These are phyloP conservation scores for Candida jianshihensis DNA, from an alignment of 805 yeast species.

Conservation along the genomic window DNA sequence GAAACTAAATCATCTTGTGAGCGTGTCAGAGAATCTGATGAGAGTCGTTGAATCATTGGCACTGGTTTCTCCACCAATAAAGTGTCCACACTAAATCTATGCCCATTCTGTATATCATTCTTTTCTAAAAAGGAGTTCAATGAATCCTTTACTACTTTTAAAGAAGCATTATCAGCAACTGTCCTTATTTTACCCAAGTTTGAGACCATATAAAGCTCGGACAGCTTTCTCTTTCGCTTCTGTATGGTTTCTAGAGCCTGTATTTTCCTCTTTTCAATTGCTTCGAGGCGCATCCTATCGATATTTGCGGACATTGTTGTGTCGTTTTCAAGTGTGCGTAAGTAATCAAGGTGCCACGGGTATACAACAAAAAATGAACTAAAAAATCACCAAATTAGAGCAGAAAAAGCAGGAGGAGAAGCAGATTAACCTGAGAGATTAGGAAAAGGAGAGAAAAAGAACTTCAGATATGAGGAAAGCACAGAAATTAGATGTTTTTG, in stretches of 20 bases:
- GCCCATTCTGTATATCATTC: conserved; percentile 45
- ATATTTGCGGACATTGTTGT: conserved; percentile 6
- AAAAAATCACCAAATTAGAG: too few species aligned
- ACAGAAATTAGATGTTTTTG: too few species aligned
- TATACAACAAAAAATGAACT: too few species aligned
- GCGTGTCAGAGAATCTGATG: too few species aligned
- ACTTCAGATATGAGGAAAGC: too few species aligned
- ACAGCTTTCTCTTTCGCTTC: conserved; percentile 48
- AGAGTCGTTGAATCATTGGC: not conserved
- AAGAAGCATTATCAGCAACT: conserved; percentile 33
- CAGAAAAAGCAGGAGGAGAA: too few species aligned
- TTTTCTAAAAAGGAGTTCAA: conserved; percentile 40
- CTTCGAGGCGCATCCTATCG: conserved; percentile 33
- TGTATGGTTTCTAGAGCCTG: conserved; percentile 32
- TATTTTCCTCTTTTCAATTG: conserved; percentile 37
- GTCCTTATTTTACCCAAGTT: conserved; percentile 38
- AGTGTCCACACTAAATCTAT: conserved; percentile 27
- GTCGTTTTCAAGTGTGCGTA: too few species aligned
- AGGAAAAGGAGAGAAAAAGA: too few species aligned
- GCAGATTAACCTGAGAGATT: too few species aligned
- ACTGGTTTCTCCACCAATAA: conserved; percentile 9
- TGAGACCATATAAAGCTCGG: conserved; percentile 56
- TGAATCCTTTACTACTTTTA: conserved; percentile 31
- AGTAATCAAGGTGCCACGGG: too few species aligned
- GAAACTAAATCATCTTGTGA: too few species aligned